Base-by-base conservation (phyloP, 805 yeast genomes). In the Pichia nakasei region DNA sequence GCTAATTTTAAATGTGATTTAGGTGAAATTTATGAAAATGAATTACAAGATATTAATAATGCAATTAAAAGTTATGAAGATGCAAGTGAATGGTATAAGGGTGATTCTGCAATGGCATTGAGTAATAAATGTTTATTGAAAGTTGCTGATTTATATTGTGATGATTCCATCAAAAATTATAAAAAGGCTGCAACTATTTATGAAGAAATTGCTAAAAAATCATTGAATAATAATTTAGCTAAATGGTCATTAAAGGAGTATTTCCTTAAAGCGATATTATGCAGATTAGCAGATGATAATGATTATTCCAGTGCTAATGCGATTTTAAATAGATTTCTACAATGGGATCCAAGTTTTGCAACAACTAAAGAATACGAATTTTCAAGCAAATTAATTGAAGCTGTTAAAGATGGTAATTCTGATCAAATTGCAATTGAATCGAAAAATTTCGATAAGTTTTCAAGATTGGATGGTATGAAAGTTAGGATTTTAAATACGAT, bases 231-330 rank as follows among this genome's bases (percentile, higher is more conserved):
- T 62, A 78, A 75, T 51, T 68, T 88, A 48, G 76, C 91, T 35
- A 83, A 80, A 65, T 93, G 97, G 97, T 81, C 87, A 41, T 70
- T 93, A 58, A 93, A 93, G 63, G 98, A 93, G 45, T 87, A 91
- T 62, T 88, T 85, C 56, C 69, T 86, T 58, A 88, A 88, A 68
- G 80, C 85, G 42, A 80, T 85, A 22, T 69, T 93, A 45, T 86
- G 96, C 60, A 76, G 82, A 42, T 69, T 93, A 51, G 94, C 97
- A 29, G 77, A 78, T 46, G 51, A 54, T 41, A 87, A 78, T 51
- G 98, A 93, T 63, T 69, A 76, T 33, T 89, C 94, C 31, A 95
- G 94, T 40, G 96, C 95, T 0, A 73, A 76, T 43, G 82, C 84
- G 55, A 75, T 86, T 32, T 61, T 85, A 42, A 78, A 76, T 26